Percentiles rank a stretch among this genome's conserved stretches.
These are phyloP conservation scores for Pseudogymnoascus sp. DNA, from an alignment of 2,329 filamentous ascomycete species.

Conservation along the genomic window DNA sequence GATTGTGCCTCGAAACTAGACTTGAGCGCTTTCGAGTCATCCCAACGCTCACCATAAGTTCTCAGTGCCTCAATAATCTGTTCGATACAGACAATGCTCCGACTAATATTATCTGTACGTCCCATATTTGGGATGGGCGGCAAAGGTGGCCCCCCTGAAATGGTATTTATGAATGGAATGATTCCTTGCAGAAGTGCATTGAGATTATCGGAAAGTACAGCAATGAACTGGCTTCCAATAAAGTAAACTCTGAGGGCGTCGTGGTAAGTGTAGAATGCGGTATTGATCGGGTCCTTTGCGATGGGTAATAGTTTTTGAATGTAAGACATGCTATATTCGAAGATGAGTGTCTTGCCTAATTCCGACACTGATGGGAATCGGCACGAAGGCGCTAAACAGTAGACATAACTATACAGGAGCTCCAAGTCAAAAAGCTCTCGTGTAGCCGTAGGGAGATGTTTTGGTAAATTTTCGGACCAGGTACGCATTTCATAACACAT, in stretches of 20 bases:
- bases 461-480: constrained; percentile 73
- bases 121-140: constrained; percentile 37
- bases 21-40: constrained; percentile 45
- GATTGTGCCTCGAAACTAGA: constrained; percentile 39
- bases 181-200: constrained; percentile 44
- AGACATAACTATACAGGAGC: constrained; percentile 80
- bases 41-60: constrained; percentile 52
- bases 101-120: constrained; percentile 42
- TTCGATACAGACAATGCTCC: constrained; percentile 47
- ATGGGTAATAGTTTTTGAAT: constrained; percentile 64
- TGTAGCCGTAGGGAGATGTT: constrained; percentile 53
- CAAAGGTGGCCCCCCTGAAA: constrained; percentile 39
- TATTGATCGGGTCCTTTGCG: constrained; percentile 48
- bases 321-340: constrained; percentile 79
- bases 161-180: constrained; percentile 19
- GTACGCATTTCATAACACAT: constrained; percentile 67
- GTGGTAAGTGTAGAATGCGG: constrained; percentile 72
- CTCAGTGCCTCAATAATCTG: constrained; percentile 45
- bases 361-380: constrained; percentile 63
- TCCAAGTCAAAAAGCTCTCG: constrained; percentile 79
- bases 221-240: constrained; percentile 55
- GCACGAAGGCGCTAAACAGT: constrained; percentile 74
- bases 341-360: constrained; percentile 71
- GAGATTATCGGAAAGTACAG: constrained; percentile 49
- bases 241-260: constrained; percentile 80